Base-by-base conservation (phyloP, 129 eudicot species). In the Helichrysum umbraculigerum region DNA sequence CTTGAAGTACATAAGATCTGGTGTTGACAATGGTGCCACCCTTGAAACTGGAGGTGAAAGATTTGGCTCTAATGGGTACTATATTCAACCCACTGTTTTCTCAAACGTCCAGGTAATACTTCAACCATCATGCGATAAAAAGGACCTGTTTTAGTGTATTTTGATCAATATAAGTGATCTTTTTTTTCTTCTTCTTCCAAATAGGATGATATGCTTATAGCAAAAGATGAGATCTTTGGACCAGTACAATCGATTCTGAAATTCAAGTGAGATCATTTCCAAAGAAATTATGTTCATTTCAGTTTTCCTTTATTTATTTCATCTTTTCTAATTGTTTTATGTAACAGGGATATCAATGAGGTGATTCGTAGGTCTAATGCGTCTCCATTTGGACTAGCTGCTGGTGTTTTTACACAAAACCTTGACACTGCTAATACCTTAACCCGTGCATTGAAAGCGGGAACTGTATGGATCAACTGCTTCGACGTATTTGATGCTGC, bases 391-490 rank as follows among this genome's bases (percentile, higher is more conserved):
- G 94, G 94, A 9, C 87, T 89, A 32, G 94, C 95, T 50, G 91
- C 91, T 0, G 95, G 95, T 12, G 91, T 89, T 21, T 89, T 86
- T 82, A 89, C 95, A 0, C 50, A 64, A 56, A 82, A 82, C 77
- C 62, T 89, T 1, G 86, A 89, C 44, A 89, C 87, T 25, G 95
- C 95, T 7, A 84, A 89, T 84, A 86, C 87, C 10, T 11, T 86
- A 75, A 28, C 86, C 6, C 70, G 91, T 64, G 95, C 86, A 20
- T 74, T 86, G 52, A 84, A 70, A 83, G 87, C 81, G 2, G 95
- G 91, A 25, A 86, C 89, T 1, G 89, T 89, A 14, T 89, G 95
- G 95, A 80, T 89, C 2, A 89, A 89, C 54, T 89, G 95, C 77
- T 89, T 71, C 35, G 79, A 89, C 21, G 84, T 89, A 0, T 86